Conservation (phyloP, 768 basidiomycete species). For the Russula lepida region DNA sequence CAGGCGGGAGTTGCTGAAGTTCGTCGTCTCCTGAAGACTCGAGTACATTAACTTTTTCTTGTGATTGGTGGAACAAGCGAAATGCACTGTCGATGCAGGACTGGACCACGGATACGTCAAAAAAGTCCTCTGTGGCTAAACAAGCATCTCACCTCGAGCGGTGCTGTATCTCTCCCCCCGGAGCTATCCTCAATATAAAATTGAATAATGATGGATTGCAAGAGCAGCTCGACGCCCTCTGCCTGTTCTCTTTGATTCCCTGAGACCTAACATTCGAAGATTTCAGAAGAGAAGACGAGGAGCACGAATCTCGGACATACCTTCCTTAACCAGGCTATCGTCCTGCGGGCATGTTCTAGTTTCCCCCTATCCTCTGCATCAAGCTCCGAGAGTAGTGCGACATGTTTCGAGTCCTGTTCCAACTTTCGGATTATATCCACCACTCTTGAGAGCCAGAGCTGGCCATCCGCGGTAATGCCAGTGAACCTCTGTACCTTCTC, state of each 20-base stretch:
- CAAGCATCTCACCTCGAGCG: constrained; percentile 46
- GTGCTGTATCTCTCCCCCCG: constrained; percentile 41
- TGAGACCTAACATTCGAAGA: constrained; percentile 27
- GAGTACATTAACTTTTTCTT: constrained; percentile 27
- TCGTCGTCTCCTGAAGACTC: constrained; percentile 28
- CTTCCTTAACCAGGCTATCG: constrained; percentile 36
- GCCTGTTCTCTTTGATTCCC: constrained; percentile 44
- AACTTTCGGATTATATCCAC: constrained; percentile 47
- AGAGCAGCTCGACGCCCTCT: constrained; percentile 61
- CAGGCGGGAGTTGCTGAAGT: constrained; percentile 38
- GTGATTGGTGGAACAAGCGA: constrained; percentile 40
- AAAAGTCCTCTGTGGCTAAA: background rate
- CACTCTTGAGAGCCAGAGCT: constrained; percentile 70
- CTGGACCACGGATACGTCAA: constrained; percentile 30
- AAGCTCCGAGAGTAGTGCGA: constrained; percentile 39
- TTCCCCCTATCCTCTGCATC: constrained; percentile 49
- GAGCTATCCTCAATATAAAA: constrained; percentile 60
- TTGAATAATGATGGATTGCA: constrained; percentile 62
- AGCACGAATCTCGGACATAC: constrained; percentile 27
- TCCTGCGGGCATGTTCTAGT: constrained; percentile 38
- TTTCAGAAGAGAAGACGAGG: background rate
- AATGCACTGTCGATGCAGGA: constrained; percentile 50
- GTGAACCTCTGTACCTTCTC: constrained; percentile 47
- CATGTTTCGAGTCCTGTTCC: constrained; percentile 63
- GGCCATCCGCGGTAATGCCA: constrained; percentile 60